These are phyloP conservation scores for Gnaphalium uliginosum DNA, from an alignment of 129 eudicot species.

Conservation along the genomic window DNA sequence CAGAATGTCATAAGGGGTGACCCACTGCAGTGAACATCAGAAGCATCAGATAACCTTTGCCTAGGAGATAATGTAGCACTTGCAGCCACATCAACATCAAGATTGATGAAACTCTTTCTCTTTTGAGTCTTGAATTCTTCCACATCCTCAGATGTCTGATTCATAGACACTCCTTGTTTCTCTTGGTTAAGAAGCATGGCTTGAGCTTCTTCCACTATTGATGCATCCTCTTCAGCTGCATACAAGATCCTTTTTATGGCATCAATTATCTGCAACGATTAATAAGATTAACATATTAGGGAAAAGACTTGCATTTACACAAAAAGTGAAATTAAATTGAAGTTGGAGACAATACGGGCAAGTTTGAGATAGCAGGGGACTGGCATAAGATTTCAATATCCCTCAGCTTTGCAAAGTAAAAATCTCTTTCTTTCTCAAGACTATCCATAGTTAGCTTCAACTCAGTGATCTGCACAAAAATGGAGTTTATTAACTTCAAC, in stretches of 20 bases:
- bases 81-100: slow-evolving; percentile 79
- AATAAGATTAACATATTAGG: not conserved
- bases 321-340: not conserved
- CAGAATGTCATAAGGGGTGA: slow-evolving; percentile 78
- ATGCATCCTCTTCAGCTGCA: slow-evolving; percentile 78
- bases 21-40: slow-evolving; percentile 90
- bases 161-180: slow-evolving; percentile 37
- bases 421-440: slow-evolving; percentile 94
- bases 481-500: not conserved
- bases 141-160: slow-evolving; percentile 44
- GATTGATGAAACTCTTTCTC: slow-evolving; percentile 65
- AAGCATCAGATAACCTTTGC: slow-evolving; percentile 74
- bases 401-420: slow-evolving; percentile 93
- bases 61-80: slow-evolving; percentile 65
- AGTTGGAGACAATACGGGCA: slow-evolving; percentile 46
- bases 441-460: slow-evolving; percentile 82
- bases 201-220: slow-evolving; percentile 79
- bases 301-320: no score
- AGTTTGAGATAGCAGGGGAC: slow-evolving; percentile 63
- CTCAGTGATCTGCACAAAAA: slow-evolving; percentile 73
- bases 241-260: slow-evolving; percentile 81
- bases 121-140: slow-evolving; percentile 57
- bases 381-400: slow-evolving; percentile 92
- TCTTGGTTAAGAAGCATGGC: slow-evolving; percentile 58
- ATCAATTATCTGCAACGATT: slow-evolving; percentile 50